phyloP scores from a whole-genome alignment of 2,329 filamentous ascomycete genomes.

The Aspergillus luchuensis region DNA sequence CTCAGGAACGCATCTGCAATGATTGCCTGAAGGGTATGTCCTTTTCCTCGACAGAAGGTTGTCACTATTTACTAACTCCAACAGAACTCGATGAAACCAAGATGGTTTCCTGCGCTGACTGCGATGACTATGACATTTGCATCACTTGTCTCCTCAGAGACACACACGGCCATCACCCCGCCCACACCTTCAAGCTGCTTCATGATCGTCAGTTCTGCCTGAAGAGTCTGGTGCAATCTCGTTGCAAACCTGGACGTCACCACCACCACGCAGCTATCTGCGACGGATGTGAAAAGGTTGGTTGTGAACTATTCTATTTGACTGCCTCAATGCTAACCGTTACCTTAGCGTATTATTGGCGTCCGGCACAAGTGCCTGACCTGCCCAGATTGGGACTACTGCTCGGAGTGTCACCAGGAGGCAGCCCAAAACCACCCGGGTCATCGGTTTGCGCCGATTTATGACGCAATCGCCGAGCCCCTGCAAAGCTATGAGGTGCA shows the following conservation, averaged over 20 bases:
- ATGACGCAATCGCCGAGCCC: slow-evolving; percentile 63
- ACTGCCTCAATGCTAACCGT: slow-evolving; percentile 21
- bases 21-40: slow-evolving; percentile 63
- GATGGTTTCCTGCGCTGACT: slow-evolving; percentile 82
- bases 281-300: slow-evolving; percentile 81
- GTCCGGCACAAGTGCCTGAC: slow-evolving; percentile 95
- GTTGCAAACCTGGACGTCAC: slow-evolving; percentile 78
- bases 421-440: slow-evolving; percentile 71
- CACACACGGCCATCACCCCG: slow-evolving; percentile 87
- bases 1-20: slow-evolving; percentile 58
- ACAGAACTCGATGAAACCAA: slow-evolving; percentile 71
- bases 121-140: slow-evolving; percentile 92
- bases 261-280: slow-evolving; percentile 85
- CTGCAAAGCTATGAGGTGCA: slow-evolving; percentile 60
- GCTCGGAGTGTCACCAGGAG: slow-evolving; percentile 70
- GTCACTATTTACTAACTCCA: slow-evolving; percentile 24
- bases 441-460: slow-evolving; percentile 88
- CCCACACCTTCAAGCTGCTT: slow-evolving; percentile 71
- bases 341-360: slow-evolving; percentile 70
- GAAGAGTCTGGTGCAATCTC: slow-evolving; percentile 62
- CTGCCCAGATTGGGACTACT: slow-evolving; percentile 98
- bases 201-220: slow-evolving; percentile 58
- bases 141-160: slow-evolving; percentile 73
- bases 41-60: not conserved
- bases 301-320: slow-evolving; percentile 13